These are phyloP conservation scores for Mortierella claussenii DNA, from an alignment of 192 early-diverging fungal species.

Conservation along the genomic window DNA sequence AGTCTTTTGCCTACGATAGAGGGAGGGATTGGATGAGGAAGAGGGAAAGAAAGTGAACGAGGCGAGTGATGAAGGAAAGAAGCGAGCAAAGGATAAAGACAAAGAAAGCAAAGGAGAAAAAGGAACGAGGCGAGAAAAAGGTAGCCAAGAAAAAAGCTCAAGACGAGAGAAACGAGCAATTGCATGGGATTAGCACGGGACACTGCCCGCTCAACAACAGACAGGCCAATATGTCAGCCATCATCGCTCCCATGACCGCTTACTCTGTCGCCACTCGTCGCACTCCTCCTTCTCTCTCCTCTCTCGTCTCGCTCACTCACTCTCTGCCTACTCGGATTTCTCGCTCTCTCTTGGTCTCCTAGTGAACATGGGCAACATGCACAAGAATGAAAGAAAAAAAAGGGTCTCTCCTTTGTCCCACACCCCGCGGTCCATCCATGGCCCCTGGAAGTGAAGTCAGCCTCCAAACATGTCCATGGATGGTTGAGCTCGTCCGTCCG, in stretches of 20 bases:
- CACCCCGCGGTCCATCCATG: too few species aligned
- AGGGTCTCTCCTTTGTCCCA: too few species aligned
- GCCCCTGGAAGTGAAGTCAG: too few species aligned
- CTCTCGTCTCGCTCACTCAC: neutral
- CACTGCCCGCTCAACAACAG: too few species aligned
- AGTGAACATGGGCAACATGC: neutral
- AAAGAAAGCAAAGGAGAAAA: neutral
- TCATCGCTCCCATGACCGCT: neutral
- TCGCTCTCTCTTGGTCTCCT: neutral
- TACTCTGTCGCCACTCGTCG: neutral
- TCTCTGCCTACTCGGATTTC: neutral
- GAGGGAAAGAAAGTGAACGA: neutral
- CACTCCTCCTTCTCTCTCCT: slow-evolving; percentile 1
- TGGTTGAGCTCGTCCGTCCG: too few species aligned
- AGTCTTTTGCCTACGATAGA: neutral
- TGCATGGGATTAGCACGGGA: too few species aligned
- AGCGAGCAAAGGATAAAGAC: neutral
- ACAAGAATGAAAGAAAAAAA: neutral
- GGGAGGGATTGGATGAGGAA: neutral
- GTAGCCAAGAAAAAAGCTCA: neutral
- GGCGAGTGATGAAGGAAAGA: neutral
- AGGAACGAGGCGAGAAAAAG: neutral
- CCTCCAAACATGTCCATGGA: too few species aligned
- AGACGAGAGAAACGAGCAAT: neutral
- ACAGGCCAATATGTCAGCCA: too few species aligned